phyloP scores from a whole-genome alignment of 306 rosid species.

The Sicyos edulis region DNA sequence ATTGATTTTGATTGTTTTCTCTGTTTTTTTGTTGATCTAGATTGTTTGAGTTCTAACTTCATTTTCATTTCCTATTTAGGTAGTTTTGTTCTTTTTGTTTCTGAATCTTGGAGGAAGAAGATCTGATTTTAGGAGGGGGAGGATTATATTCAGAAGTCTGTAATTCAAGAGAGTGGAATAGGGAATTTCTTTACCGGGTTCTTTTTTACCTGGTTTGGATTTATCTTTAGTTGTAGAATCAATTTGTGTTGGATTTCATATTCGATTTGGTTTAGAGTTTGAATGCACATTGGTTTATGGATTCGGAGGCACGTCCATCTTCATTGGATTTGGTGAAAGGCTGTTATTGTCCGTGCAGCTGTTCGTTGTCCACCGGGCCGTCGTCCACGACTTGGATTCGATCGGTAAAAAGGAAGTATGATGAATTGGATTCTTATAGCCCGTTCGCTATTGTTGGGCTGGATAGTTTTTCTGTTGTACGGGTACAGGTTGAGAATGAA shows the following conservation, averaged over 20 bases:
- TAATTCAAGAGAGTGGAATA: constrained; percentile 22
- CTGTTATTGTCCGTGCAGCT: constrained; percentile 57
- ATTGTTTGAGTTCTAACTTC: constrained; percentile 14
- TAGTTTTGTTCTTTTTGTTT: constrained; percentile 27
- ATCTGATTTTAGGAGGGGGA: constrained; percentile 33
- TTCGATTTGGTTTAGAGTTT: constrained; percentile 32
- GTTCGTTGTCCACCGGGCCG: constrained; percentile 39
- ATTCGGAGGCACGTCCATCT: constrained; percentile 41
- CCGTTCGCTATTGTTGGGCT: constrained; percentile 39
- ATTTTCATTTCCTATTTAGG: constrained; percentile 16
- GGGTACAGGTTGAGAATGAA: constrained; percentile 68
- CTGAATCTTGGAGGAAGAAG: constrained; percentile 30
- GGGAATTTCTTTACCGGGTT: neutral
- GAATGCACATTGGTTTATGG: constrained; percentile 47
- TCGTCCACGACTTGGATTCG: constrained; percentile 70
- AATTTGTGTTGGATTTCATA: constrained; percentile 19
- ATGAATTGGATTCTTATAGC: constrained; percentile 48
- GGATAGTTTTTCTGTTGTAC: constrained; percentile 36
- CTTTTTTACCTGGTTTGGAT: constrained; percentile 13
- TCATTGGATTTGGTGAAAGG: constrained; percentile 51
- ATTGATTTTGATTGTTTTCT: neutral
- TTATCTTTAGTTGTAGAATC: constrained; percentile 23
- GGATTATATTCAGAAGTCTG: constrained; percentile 22
- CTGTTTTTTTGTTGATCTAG: constrained; percentile 10
- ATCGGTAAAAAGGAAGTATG: constrained; percentile 70